Base-by-base conservation (phyloP, 495 filamentous ascomycete genomes). In the Penicillium pancosmium region DNA sequence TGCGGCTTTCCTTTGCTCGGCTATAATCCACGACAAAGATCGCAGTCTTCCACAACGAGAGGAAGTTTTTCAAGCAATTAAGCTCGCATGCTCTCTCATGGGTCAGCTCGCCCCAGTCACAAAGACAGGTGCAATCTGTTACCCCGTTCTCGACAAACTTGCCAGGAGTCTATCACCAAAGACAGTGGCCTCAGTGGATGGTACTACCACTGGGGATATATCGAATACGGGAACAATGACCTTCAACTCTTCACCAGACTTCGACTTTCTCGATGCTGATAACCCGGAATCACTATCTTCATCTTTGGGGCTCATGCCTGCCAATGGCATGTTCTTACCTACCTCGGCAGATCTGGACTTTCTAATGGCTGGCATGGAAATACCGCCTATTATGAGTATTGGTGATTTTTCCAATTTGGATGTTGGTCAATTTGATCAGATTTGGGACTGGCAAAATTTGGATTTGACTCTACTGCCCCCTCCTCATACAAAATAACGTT, bases 1-100 rank as follows among this genome's bases (percentile, higher is more conserved):
- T 1, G 71, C 77, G 1, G 78, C 80, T 6, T 71, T 78, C 57
- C 57, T 83, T 35, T 81, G 78, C 60, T 80, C 80, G 4, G 79
- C 76, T 1, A 65, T 84, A n/a, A 69, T 81, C 13, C 79, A 82
- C 50, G 81, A 84, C 59, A 66, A 67, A 43, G 65, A 70, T 25
- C 50, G 66, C 34, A 74, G 52, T 36, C 71, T 82, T 25, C 76
- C 79, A 23, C 72, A 71, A 23, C 71, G 77, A 19, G 73, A 80
- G 4, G 63, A 72, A 4, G 62, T 79, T 4, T 62, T 82, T 31
- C 64, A 72, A 52, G 69, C 70, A 9, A 72, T 82, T 51, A 60
- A 66, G 5, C 67, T 66, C 27, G 71, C 74, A 5, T 53, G 80
- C 19, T 52, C 64, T 6, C 71, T 80, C 64, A 69, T 82, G 27